Conservation (phyloP, 805 yeast species). For the Candida easanensis region DNA sequence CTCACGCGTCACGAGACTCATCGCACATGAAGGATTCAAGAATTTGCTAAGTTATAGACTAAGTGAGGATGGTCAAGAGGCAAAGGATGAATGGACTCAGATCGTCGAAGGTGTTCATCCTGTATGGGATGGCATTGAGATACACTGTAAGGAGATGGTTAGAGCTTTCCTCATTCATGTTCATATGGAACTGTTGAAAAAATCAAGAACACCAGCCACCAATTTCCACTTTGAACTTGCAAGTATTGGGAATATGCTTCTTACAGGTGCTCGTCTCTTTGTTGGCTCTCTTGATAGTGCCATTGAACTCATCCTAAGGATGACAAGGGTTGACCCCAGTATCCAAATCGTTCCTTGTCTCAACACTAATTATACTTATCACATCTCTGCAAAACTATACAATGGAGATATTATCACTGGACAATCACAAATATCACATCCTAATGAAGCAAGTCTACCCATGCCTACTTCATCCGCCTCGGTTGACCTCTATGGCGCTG, state of each 20-base stretch:
- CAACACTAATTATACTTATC: conserved; percentile 81
- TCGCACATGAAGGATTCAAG: conserved; percentile 48
- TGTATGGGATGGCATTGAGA: conserved; percentile 60
- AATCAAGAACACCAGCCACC: conserved; percentile 51
- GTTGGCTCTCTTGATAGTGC: conserved; percentile 85
- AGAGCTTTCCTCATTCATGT: conserved; percentile 77
- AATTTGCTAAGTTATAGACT: conserved; percentile 48
- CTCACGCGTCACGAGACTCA: conserved; percentile 72
- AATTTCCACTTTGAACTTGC: conserved; percentile 76
- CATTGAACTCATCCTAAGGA: conserved; percentile 66
- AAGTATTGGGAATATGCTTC: conserved; percentile 78
- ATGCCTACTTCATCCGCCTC: conserved; percentile 17
- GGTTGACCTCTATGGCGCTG: conserved; percentile 15
- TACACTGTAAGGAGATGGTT: conserved; percentile 63
- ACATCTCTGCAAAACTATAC: conserved; percentile 70
- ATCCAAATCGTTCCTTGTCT: conserved; percentile 73
- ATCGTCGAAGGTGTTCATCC: conserved; percentile 78
- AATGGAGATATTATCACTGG: conserved; percentile 81
- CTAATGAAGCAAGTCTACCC: conserved; percentile 35
- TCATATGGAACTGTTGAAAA: conserved; percentile 70
- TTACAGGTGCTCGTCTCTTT: conserved; percentile 78
- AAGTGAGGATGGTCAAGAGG: conserved; percentile 43
- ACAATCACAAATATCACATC: conserved; percentile 92
- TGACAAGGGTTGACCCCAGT: conserved; percentile 54
- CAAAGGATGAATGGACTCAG: conserved; percentile 69